Evolutionary conservation across 2,329 filamentous ascomycete genomes (phyloP), one percentile per base, ranked within the genome.

Genomic region (Ophiocordyceps sinensis): DNA sequence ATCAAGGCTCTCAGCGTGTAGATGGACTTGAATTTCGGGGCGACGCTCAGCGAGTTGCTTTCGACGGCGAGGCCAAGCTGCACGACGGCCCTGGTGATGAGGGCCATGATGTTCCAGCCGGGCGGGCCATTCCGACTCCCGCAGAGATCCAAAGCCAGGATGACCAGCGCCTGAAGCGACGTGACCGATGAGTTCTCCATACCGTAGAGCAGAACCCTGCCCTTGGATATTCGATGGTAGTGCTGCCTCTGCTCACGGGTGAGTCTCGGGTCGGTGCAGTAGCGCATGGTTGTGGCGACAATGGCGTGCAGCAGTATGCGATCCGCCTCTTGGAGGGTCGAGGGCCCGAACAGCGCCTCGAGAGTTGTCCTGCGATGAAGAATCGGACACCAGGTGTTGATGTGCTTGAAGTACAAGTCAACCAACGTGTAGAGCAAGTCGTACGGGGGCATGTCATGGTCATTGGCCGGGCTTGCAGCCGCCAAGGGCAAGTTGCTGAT

Each of bases 171-270:
- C 55, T 94, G 86, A 5, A 94, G 67, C 1, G 85, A 79, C 57
- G 87, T 89, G 44, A 94, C 85, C 0, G 86, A 91, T 12, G 85
- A 88, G 51, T 91, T 87, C 52, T 94, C 86, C 51, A 94, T 73
- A 5, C 87, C 86, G 52, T 93, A 93, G 0, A 94, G 69, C 12
- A 94, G 59, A 0, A 95, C 88, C 45, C 82, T 85, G 51, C 89
- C 81, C 58, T 94, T 94, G 0, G 86, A 88, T 2, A 77, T 72
- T 44, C 79, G 74, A 55, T 94, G 82, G 52, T 91, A 93, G 28
- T 82, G 77, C 38, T 75, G 72, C 45, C 85, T 71, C 47, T 78
- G 77, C 39, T 84, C 79, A 3, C 83, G 75, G 0, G 79, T 87
- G 28, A 94, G 67, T 36, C 85, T 72, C 19, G 70, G 60, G 55